Percentiles rank a stretch among this genome's conserved stretches.
These are phyloP conservation scores for Vicia villosa DNA, from an alignment of 306 rosid genomes.

Conservation along the genomic window DNA sequence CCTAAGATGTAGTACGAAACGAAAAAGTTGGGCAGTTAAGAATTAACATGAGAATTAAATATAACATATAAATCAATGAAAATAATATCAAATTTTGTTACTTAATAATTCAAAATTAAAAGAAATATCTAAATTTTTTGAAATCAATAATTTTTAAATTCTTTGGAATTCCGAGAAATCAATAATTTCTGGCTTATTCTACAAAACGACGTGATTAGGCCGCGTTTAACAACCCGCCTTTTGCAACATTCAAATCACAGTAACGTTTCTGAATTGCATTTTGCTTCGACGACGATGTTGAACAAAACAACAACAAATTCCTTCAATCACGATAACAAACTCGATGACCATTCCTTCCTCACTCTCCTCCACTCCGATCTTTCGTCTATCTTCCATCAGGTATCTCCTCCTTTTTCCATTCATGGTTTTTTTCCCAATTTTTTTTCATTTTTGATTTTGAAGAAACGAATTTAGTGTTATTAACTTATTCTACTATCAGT, in stretches of 20 bases:
- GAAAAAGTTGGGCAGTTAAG: too few relatives aligned
- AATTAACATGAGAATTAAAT: too few relatives aligned
- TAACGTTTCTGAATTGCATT: background rate
- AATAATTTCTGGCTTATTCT: too few relatives aligned
- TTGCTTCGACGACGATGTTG: constrained; percentile 28
- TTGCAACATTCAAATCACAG: constrained; percentile 28
- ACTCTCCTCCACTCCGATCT: constrained; percentile 69
- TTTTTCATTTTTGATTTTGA: background rate
- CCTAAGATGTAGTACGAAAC: too few relatives aligned
- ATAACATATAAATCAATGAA: too few relatives aligned
- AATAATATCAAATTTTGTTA: too few relatives aligned
- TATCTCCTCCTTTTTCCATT: background rate
- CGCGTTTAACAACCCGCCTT: constrained; percentile 32
- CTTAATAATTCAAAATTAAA: too few relatives aligned
- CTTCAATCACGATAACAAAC: constrained; percentile 10
- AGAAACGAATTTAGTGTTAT: background rate
- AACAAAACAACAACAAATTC: background rate
- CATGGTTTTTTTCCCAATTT: background rate
- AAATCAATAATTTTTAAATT: too few relatives aligned
- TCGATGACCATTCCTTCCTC: constrained; percentile 1
- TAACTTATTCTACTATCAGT: background rate
- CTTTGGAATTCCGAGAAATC: too few relatives aligned
- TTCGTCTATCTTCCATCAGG: constrained; percentile 65
- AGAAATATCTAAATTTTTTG: too few relatives aligned
- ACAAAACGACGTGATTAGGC: constrained; percentile 3